Evolutionary conservation across 2,329 filamentous ascomycete genomes (phyloP), one percentile per base, ranked within the genome.

Genomic region (Akanthomyces muscarius): DNA sequence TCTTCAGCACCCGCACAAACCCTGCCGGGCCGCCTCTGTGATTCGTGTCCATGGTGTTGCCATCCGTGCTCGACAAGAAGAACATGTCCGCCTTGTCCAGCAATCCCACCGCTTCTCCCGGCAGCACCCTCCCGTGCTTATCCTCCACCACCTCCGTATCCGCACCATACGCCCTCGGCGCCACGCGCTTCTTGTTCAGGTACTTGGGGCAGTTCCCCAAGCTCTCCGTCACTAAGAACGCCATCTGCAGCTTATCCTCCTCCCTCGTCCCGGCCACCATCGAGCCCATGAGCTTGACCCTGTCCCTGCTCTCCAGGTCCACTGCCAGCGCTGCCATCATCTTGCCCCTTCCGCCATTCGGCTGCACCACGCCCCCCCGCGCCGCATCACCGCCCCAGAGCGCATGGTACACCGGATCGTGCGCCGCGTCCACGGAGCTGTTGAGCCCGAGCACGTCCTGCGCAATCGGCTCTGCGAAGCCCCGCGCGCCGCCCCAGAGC

Each of bases 121-220:
- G 74, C 4, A 93, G 75, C 30, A 75, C 76, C 10, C 77, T 65
- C 1, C 71, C 69, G 41, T 69, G 71, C 38, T 75, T 74, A 4
- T 75, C 71, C 5, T 78, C 70, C 41, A 66, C 60, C 4, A 89
- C 84, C 16, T 78, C 71, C 2, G 89, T 82, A 0, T 78, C 65
- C 51, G 83, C 81, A 3, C 56, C 61, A 33, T 68, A 66, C 21
- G 38, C 45, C 23, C 38, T 45, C 5, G 83, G 80, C 2, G 75
- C 71, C 45, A 96, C 85, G 2, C 78, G 77, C 71, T 90, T 92
- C 69, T 85, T 86, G 73, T 94, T 95, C 41, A 96, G 72, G 69
- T 96, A 96, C 74, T 96, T 96, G 1, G 92, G 91, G 69, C 91
- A 96, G 69, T 95, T 96, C 0, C 90, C 88, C 77, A 96, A 70